Conservation (phyloP, 192 early-diverging fungal genomes). For the Rhizophlyctis rosea region DNA sequence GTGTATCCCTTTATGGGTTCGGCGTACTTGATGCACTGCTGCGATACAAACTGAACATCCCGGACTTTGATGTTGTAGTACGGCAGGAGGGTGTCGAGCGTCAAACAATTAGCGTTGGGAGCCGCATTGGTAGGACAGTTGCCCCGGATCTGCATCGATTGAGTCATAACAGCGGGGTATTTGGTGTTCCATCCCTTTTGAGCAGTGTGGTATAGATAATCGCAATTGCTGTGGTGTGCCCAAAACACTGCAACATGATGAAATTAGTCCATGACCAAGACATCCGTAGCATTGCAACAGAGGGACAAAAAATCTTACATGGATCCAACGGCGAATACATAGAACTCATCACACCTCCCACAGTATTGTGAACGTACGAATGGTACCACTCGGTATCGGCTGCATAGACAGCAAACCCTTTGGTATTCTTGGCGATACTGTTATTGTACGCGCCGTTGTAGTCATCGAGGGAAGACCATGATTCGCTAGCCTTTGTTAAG, state of each 20-base stretch:
- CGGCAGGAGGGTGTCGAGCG: background rate
- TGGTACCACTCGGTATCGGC: background rate
- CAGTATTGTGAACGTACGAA: background rate
- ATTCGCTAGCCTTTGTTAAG: background rate
- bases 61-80: background rate
- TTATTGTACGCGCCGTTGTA: conserved; percentile 10
- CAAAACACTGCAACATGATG: background rate
- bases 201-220: background rate
- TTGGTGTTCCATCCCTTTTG: background rate
- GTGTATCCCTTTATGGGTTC: background rate
- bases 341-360: conserved; percentile 15
- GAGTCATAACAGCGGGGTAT: background rate
- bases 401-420: conserved; percentile 1
- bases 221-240: background rate
- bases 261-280: background rate
- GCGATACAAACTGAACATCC: background rate
- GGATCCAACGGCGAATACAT: conserved; percentile 10
- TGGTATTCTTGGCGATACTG: conserved; percentile 1
- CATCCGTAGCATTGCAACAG: background rate
- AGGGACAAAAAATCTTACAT: background rate
- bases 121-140: background rate
- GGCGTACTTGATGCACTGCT: background rate
- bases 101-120: background rate
- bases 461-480: conserved; percentile 8
- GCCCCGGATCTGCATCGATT: background rate